Conservation (phyloP, 1,284 basidiomycete species). For the Trichosporon inkin region DNA sequence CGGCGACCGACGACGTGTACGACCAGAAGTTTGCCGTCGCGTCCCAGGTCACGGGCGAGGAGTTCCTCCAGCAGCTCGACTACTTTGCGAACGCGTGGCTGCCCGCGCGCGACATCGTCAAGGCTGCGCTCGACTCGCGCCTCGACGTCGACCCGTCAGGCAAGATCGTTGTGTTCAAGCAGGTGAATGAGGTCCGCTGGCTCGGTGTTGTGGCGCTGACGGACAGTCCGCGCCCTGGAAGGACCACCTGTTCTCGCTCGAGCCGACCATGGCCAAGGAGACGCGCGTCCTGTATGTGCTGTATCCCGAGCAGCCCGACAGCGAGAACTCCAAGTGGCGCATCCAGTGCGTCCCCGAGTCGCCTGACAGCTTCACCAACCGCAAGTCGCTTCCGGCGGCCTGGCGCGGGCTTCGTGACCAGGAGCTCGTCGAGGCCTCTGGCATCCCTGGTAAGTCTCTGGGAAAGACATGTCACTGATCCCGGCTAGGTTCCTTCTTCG, state of each 20-base stretch:
- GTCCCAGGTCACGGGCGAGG: conserved; percentile 75
- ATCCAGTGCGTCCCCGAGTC: conserved; percentile 85
- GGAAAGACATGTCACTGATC: too few relatives aligned
- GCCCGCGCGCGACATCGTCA: conserved; percentile 80
- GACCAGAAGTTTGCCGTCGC: conserved; percentile 78
- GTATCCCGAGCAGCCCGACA: conserved; percentile 73
- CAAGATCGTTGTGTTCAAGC: conserved; percentile 74
- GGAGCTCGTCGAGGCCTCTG: conserved; percentile 65
- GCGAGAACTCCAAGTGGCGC: conserved; percentile 69
- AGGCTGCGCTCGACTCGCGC: conserved; percentile 62
- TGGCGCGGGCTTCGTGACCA: conserved; percentile 93
- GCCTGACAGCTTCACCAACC: conserved; percentile 79
- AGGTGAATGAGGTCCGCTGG: conserved; percentile 53
- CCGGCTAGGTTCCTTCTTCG: conserved; percentile 67
- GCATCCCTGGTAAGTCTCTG: conserved; percentile 63
- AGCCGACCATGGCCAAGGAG: conserved; percentile 50
- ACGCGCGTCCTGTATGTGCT: conserved; percentile 66
- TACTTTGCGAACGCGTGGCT: conserved; percentile 88
- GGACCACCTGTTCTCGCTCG: conserved; percentile 90
- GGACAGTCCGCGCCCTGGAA: conserved; percentile 52
- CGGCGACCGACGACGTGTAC: conserved; percentile 58
- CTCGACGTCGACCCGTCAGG: conserved; percentile 66
- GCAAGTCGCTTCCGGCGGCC: conserved; percentile 84
- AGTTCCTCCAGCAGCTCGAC: conserved; percentile 75
- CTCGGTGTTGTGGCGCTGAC: conserved; percentile 12